Percentiles rank a stretch among this genome's conserved stretches.
phyloP scores from a whole-genome alignment of 192 early-diverging fungal species.

The Spizellomyces punctatus region DNA sequence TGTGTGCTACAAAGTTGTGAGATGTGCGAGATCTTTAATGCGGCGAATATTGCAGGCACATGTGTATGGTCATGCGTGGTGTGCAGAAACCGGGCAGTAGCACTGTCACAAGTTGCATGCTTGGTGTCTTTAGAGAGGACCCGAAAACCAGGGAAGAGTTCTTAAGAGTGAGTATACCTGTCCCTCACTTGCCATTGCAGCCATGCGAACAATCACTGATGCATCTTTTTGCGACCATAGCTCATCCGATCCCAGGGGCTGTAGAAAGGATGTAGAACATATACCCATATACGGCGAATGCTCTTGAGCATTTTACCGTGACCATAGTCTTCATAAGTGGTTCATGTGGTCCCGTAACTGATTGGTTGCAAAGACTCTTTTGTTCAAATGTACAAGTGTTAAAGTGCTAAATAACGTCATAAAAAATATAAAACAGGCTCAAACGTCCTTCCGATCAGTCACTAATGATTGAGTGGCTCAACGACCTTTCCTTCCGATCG shows the following conservation, averaged over 20 bases:
- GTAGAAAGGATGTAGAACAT: not conserved
- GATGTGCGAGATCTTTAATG: slow-evolving; percentile 6
- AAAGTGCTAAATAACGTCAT: no score
- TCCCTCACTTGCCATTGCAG: no score
- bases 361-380: no score
- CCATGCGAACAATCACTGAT: not conserved
- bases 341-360: no score
- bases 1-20: slow-evolving; percentile 2
- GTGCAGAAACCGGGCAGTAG: slow-evolving; percentile 95
- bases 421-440: no score
- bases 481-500: slow-evolving; percentile 39
- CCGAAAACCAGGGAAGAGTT: slow-evolving; percentile 97
- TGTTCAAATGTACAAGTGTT: no score
- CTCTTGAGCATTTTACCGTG: no score
- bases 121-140: slow-evolving; percentile 89
- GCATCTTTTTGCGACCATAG: not conserved
- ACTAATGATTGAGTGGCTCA: not conserved
- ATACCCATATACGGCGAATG: no score
- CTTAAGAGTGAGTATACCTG: slow-evolving; percentile 62
- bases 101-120: slow-evolving; percentile 94
- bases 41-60: slow-evolving; percentile 58
- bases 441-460: not conserved
- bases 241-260: slow-evolving; percentile 7
- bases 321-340: no score
- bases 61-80: slow-evolving; percentile 98